Conservation (phyloP, 345 rosid genomes). For the Mercurialis annua region DNA sequence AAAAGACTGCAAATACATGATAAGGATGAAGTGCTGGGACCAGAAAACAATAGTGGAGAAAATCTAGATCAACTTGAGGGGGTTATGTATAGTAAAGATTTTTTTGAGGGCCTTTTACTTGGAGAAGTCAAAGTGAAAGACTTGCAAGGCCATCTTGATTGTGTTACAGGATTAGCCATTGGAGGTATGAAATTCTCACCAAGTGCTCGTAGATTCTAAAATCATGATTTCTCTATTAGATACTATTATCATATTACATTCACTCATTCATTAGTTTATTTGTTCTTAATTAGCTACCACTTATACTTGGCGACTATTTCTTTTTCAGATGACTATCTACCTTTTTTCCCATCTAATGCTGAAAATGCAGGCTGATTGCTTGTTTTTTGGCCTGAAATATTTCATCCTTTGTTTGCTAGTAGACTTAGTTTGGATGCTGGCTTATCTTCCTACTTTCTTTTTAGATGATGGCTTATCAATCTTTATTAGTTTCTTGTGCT, state of each 20-base stretch:
- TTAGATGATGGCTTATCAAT: no score
- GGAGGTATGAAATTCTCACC: conserved; percentile 56
- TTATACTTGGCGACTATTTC: not conserved
- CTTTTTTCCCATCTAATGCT: not conserved
- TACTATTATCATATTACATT: not conserved
- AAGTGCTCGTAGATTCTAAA: conserved; percentile 5
- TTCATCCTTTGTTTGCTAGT: not conserved
- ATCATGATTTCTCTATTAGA: conserved; percentile 2
- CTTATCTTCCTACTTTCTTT: not conserved
- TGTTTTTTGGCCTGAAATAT: not conserved
- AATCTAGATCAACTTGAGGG: conserved; percentile 26
- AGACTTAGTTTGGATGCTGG: not conserved
- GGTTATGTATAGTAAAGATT: conserved; percentile 32
- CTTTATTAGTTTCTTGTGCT: not conserved
- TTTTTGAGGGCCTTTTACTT: conserved; percentile 41
- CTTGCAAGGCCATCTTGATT: conserved; percentile 67
- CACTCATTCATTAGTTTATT: not conserved
- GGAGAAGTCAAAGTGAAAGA: conserved; percentile 54
- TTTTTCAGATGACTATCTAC: not conserved
- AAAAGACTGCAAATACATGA: conserved; percentile 22
- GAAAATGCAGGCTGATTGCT: conserved; percentile 12
- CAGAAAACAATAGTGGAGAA: conserved; percentile 22
- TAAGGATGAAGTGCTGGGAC: conserved; percentile 25
- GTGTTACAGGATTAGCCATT: conserved; percentile 68
- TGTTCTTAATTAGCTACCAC: not conserved